Evolutionary conservation across 148 eudicot genomes (phyloP).

Genomic region (Cornus controversa): DNA sequence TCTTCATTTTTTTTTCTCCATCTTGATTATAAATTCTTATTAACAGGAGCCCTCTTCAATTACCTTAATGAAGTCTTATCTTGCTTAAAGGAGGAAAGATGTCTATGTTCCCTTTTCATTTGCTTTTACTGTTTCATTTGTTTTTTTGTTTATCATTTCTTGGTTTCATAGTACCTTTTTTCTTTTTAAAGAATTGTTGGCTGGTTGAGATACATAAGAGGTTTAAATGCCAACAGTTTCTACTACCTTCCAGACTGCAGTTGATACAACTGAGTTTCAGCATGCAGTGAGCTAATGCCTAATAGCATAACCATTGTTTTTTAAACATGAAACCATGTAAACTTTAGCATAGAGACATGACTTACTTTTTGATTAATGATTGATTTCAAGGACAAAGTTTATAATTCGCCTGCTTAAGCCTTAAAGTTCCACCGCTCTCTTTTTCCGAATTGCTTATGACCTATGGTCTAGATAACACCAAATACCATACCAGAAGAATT

Average conservation of each 20-base stretch:
- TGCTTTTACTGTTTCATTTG: not conserved
- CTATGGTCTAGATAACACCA: not conserved
- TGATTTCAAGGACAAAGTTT: not conserved
- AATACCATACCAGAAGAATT: not conserved
- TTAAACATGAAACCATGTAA: not conserved
- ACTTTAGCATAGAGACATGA: not conserved
- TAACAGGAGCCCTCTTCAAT: not conserved
- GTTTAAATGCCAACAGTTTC: not conserved
- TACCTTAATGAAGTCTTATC: not conserved
- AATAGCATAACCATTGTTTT: not conserved
- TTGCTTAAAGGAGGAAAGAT: not conserved
- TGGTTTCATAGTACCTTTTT: not conserved
- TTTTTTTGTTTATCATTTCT: not conserved
- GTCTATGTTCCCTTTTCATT: not conserved
- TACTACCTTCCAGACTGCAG: not conserved
- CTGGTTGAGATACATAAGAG: not conserved
- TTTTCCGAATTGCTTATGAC: not conserved
- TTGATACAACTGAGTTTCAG: not conserved
- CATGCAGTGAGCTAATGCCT: not conserved
- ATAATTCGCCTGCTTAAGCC: not conserved
- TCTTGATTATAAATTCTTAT: not conserved
- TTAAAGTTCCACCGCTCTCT: not conserved
- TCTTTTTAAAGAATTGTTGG: not conserved
- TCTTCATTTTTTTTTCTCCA: not conserved
- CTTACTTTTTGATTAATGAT: no score